phyloP scores from a whole-genome alignment of 139 green algal genomes.

The Diplosphaera chodatii region DNA sequence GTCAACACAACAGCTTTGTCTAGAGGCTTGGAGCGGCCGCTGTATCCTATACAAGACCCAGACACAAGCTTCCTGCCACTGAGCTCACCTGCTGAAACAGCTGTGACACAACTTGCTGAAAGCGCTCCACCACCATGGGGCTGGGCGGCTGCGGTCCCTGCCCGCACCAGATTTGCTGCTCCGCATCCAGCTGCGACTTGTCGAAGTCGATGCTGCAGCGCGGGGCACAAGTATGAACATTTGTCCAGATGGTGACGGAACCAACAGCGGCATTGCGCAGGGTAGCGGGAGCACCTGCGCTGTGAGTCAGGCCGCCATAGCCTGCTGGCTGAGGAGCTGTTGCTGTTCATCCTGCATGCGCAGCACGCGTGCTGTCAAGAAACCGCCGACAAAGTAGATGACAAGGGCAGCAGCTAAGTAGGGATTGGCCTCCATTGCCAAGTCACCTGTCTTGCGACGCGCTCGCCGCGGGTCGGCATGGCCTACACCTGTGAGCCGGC shows the following conservation, averaged over 20 bases:
- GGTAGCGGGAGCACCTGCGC: neutral
- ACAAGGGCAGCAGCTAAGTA: too few relatives aligned
- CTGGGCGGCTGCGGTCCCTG: constrained; percentile 72
- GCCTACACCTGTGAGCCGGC: too few relatives aligned
- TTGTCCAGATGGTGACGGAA: too few relatives aligned
- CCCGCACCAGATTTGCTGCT: constrained; percentile 24
- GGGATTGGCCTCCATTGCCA: neutral
- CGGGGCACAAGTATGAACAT: too few relatives aligned
- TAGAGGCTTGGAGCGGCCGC: too few relatives aligned
- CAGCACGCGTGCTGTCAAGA: too few relatives aligned
- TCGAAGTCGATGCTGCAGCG: neutral
- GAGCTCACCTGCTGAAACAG: constrained; percentile 88
- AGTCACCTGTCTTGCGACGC: neutral
- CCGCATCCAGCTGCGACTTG: neutral
- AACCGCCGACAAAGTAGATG: too few relatives aligned
- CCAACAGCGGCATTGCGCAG: too few relatives aligned
- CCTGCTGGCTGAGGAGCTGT: neutral
- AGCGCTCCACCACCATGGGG: constrained; percentile 91
- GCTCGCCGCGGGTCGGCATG: neutral
- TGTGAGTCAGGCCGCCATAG: neutral
- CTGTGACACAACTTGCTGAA: constrained; percentile 94
- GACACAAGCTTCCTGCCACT: too few relatives aligned
- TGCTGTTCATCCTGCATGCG: neutral
- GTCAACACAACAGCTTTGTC: too few relatives aligned
- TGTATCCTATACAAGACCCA: too few relatives aligned